Evolutionary conservation across 2,329 filamentous ascomycete genomes (phyloP).

Genomic region (Aspergillus pseudoglaucus): DNA sequence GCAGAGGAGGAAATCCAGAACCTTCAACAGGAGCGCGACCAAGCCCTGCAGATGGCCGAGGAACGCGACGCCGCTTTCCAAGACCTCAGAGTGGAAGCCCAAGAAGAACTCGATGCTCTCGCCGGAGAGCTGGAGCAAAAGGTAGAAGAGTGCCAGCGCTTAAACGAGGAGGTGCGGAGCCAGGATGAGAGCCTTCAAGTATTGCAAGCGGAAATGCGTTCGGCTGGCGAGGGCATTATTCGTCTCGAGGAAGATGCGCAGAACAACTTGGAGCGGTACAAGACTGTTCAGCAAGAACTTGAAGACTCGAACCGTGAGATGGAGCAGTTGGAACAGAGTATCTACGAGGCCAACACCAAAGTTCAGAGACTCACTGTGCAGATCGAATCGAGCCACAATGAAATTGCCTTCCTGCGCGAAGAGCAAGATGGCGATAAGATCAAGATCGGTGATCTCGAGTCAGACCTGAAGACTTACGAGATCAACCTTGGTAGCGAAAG

Average conservation of each 20-base stretch:
- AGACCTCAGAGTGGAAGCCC: conserved; percentile 50
- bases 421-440: conserved; percentile 98
- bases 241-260: conserved; percentile 85
- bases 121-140: conserved; percentile 65
- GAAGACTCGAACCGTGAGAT: conserved; percentile 79
- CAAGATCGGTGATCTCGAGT: conserved; percentile 89
- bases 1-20: conserved; percentile 72
- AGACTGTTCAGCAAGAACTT: conserved; percentile 75
- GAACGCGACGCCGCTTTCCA: conserved; percentile 50
- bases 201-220: conserved; percentile 90
- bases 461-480: conserved; percentile 70
- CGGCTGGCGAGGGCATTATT: conserved; percentile 78
- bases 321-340: conserved; percentile 74
- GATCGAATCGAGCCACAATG: conserved; percentile 83
- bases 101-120: conserved; percentile 53
- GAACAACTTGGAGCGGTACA: conserved; percentile 68
- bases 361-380: conserved; percentile 82
- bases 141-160: conserved; percentile 61
- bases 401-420: conserved; percentile 90
- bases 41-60: conserved; percentile 68
- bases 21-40: conserved; percentile 77
- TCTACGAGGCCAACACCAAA: conserved; percentile 81
- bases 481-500: conserved; percentile 76
- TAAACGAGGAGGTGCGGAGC: conserved; percentile 66
- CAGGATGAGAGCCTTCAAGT: conserved; percentile 81